Percentiles rank a stretch among this genome's conserved stretches.
Evolutionary conservation across 805 yeast genomes (phyloP).

Genomic region (Candida yuanshanica): DNA sequence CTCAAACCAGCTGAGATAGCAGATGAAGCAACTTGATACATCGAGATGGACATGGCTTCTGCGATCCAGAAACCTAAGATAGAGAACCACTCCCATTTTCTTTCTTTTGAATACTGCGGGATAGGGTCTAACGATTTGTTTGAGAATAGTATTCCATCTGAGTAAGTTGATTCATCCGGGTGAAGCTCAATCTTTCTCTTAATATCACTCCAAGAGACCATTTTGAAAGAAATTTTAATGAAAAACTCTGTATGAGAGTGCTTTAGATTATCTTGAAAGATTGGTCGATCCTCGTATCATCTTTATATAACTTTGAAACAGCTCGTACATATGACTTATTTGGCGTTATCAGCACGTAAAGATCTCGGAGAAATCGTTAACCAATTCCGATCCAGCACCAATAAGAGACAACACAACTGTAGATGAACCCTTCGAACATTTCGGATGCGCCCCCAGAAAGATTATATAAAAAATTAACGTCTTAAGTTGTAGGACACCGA

Average conservation of each 20-base stretch:
- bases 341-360: background rate
- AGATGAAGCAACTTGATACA: constrained; percentile 76
- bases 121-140: constrained; percentile 67
- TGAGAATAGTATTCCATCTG: constrained; percentile 34
- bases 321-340: background rate
- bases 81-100: constrained; percentile 61
- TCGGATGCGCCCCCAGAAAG: no score
- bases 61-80: constrained; percentile 55
- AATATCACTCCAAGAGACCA: constrained; percentile 2
- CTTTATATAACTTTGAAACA: background rate
- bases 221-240: no score
- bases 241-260: no score
- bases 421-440: no score
- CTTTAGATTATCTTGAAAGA: no score
- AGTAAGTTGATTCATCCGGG: constrained; percentile 15
- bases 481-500: no score
- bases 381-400: background rate
- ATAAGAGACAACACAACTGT: no score
- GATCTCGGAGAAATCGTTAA: background rate
- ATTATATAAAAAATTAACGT: no score
- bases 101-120: constrained; percentile 49
- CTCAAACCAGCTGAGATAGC: constrained; percentile 56
- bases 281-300: no score
- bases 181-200: constrained; percentile 14
- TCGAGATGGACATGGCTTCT: constrained; percentile 71